Evolutionary conservation across 371 early-diverging fungal species (phyloP), one percentile per base, ranked within the genome.

Genomic region (Saksenaea oblongispora): DNA sequence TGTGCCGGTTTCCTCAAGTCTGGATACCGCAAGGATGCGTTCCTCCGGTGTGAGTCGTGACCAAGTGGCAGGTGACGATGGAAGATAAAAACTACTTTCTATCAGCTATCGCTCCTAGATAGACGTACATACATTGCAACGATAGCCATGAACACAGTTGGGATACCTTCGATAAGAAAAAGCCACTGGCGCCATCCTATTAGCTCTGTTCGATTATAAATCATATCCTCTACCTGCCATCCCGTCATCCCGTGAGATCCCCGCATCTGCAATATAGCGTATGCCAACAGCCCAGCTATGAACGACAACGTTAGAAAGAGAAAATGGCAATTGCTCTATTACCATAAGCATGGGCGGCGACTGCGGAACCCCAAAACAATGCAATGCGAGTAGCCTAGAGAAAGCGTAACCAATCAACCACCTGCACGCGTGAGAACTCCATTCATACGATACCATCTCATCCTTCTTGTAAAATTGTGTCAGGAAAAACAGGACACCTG

Each of bases 111-210:
- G 11, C 22, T 62, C 26, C 28, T 22, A 28, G 24, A 39, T n/a
- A 35, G n/a, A 35, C 13, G 36, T 1, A 51, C 71, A 67, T 72
- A 76, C 80, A 61, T 69, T 35, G 78, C 78, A 34, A 74, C 54
- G 1, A 67, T 26, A 3, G 75, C 78, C 15, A 81, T 66, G 15
- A 75, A 0, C 15, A 82, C 71, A 5, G 82, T 79, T 1, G 82
- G 82, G n/a, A 82, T 58, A n/a, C 82, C 82, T 64, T 82, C 82
- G 22, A 82, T 74, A 5, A 82, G 27, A 54, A 82, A 82, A 9
- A 82, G 39, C 82, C 82, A 81, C 67, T 73, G 37, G 17, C 1
- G 26, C 17, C 5, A 3, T 36, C n/a, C 24, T 42, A 15, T 54
- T 7, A 47, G 51, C 10, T 10, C 11, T 3, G 24, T 22, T 47